Conservation (phyloP, 129 eudicot species). For the Flaveria sonorensis region DNA sequence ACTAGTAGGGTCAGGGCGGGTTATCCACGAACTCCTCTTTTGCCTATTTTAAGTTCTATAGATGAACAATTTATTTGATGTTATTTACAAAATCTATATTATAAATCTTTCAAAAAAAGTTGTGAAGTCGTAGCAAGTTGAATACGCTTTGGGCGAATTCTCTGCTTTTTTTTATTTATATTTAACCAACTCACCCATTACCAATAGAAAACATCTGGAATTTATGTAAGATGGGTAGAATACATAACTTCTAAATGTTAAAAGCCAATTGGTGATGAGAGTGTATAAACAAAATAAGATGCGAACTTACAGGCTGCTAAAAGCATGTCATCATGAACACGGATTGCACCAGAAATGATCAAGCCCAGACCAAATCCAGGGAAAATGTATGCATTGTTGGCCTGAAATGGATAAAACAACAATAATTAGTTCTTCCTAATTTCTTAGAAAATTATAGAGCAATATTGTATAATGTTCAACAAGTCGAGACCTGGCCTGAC, state of each 20-base stretch:
- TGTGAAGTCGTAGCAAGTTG: background rate
- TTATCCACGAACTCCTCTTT: background rate
- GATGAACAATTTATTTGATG: background rate
- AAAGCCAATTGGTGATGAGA: background rate
- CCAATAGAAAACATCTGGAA: background rate
- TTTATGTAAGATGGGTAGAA: background rate
- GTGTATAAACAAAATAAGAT: background rate
- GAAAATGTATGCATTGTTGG: conserved; percentile 94
- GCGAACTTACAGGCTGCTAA: conserved; percentile 88
- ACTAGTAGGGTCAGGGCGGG: background rate
- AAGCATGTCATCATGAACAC: conserved; percentile 98
- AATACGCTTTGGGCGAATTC: background rate
- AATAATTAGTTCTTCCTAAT: background rate
- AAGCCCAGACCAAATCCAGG: conserved; percentile 97
- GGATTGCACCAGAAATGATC: conserved; percentile 97
- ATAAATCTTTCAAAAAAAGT: background rate
- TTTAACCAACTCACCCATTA: background rate
- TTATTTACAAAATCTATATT: background rate
- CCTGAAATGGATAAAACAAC: conserved; percentile 43
- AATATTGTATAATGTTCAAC: conserved; percentile 24
- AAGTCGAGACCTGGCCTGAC: conserved; percentile 79
- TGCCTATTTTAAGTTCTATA: background rate
- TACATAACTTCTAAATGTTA: background rate
- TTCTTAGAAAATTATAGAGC: background rate
- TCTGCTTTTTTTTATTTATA: background rate